phyloP scores from a whole-genome alignment of 2,329 filamentous ascomycete genomes.

The Aspergillus sergii region DNA sequence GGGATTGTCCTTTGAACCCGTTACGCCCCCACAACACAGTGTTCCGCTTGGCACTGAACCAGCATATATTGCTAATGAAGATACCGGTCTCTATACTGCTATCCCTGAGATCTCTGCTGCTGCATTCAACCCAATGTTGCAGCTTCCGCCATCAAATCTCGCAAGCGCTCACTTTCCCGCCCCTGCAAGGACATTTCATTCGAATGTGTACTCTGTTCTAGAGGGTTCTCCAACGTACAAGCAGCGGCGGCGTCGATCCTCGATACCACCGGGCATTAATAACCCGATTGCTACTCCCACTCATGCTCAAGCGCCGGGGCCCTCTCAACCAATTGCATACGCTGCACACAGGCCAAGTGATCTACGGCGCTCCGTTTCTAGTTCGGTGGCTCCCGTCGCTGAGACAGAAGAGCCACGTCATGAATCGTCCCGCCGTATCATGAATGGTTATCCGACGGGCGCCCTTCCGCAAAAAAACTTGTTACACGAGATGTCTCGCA shows the following conservation, averaged over 20 bases:
- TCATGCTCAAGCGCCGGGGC: conserved; percentile 48
- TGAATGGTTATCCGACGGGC: conserved; percentile 70
- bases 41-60: conserved; percentile 81
- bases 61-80: conserved; percentile 97
- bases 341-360: conserved; percentile 81
- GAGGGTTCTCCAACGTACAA: conserved; percentile 99
- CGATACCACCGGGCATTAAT: conserved; percentile 79
- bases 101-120: conserved; percentile 84
- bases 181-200: conserved; percentile 66
- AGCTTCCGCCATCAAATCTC: conserved; percentile 83
- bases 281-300: conserved; percentile 64
- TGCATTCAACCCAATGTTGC: conserved; percentile 84
- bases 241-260: conserved; percentile 90
- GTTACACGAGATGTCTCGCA: conserved; percentile 76
- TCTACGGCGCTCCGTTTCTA: conserved; percentile 85
- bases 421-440: conserved; percentile 76
- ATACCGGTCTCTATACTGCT: conserved; percentile 91
- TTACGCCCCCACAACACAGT: conserved; percentile 92
- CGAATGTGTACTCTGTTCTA: conserved; percentile 90
- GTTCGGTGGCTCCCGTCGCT: conserved; percentile 77
- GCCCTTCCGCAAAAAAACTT: conserved; percentile 77
- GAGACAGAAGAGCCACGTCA: conserved; percentile 78
- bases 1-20: conserved; percentile 92
- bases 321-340: conserved; percentile 50
- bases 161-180: conserved; percentile 78